A percentile compares a stretch with the other conserved stretches of the same genome.
Evolutionary conservation across 2,329 filamentous ascomycete species (phyloP).

Genomic region (Scortechinia acanthostroma): DNA sequence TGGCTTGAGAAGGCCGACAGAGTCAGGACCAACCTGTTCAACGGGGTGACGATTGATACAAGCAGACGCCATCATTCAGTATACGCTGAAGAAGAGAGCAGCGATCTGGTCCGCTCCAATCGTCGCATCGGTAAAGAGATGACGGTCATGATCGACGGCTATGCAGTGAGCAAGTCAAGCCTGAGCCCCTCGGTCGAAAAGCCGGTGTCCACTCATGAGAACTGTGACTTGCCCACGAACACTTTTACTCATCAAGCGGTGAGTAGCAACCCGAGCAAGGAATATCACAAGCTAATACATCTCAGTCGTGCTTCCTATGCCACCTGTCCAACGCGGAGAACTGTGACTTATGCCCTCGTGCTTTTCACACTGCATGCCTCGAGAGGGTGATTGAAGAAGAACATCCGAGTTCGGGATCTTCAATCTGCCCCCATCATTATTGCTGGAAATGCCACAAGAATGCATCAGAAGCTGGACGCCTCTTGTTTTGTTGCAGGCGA

Average conservation of each 20-base stretch:
- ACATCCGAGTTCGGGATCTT: background rate
- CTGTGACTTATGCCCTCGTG: background rate
- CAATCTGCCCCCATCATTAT: background rate
- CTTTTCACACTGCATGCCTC: background rate
- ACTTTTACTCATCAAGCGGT: no score
- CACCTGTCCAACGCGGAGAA: background rate
- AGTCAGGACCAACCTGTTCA: background rate
- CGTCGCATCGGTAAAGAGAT: background rate
- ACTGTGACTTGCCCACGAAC: background rate
- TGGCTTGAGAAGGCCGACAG: background rate
- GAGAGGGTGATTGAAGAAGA: background rate
- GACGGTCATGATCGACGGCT: background rate
- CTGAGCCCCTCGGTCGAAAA: background rate
- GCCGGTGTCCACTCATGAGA: background rate
- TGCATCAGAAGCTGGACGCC: background rate
- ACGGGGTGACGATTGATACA: background rate
- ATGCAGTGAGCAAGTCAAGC: background rate
- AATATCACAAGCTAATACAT: background rate
- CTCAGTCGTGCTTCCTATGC: background rate
- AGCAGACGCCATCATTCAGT: background rate
- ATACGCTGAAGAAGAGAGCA: no score
- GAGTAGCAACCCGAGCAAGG: no score
- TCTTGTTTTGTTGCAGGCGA: background rate
- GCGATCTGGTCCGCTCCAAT: background rate
- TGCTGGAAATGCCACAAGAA: background rate